Base-by-base conservation (phyloP, 176 grass and related monocot species). In the Paspalum vaginatum region DNA sequence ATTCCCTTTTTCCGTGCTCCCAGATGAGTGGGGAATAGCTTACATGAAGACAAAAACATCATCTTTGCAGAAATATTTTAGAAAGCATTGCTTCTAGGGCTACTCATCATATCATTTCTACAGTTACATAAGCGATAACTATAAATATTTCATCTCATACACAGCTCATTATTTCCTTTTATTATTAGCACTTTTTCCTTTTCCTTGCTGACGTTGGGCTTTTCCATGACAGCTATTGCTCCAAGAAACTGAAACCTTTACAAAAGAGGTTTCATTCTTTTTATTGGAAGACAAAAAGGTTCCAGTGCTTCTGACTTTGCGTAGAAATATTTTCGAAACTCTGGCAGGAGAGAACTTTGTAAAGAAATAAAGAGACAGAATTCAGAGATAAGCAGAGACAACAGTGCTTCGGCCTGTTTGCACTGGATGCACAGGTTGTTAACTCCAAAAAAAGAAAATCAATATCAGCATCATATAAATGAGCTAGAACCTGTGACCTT, bases 1-100 rank as follows among this genome's bases (percentile, higher is more conserved):
- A 80, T 80, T 79, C 68, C 25, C 11, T 56, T 81, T 75, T 49
- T 39, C 39, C 60, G 37, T 58, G 16, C n/a, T 67, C 65, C 14
- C 38, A 40, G 26, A 17, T 76, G 66, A 54, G 75, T 52, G 66
- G 51, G 43, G n/a, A 67, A 80, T 43, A 74, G 15, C 9, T 59
- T 74, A 56, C 77, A 58, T 24, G 10, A 13, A 18, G 69, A 86
- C 76, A 73, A 79, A 79, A 86, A 57, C 55, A 20, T 55, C 41
- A 26, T 18, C 2, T 26, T 78, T 63, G 32, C 16, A 27, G 25
- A 75, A 56, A 49, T 57, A 49, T 67, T 44, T 46, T 37, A 52
- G 9, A 38, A 72, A 24, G 18, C 45, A 7, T 70, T 39, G 38
- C 25, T 17, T 48, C 42, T 60, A 41, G 75, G 57, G 51, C 46